A percentile compares a stretch with the other conserved stretches of the same genome.
Evolutionary conservation across 139 green algal species (phyloP).

Genomic region (Volvox reticuliferus): DNA sequence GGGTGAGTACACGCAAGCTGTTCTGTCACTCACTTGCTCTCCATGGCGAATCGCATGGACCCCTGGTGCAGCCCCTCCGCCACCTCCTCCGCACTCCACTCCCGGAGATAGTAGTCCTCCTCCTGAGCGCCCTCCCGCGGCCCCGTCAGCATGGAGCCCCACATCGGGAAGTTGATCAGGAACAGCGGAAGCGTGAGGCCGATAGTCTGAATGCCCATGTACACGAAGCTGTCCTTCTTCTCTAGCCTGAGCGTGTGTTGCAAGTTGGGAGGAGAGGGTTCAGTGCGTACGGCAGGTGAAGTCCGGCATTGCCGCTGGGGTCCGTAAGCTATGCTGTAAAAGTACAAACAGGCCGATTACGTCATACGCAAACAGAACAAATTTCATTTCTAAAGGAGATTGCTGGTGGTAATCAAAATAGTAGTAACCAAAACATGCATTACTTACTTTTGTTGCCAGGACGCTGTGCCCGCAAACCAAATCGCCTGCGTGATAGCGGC

Average conservation of each 20-base stretch:
- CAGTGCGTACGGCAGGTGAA: no score
- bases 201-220: constrained; percentile 92
- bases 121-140: constrained; percentile 78
- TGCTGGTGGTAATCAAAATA: no score
- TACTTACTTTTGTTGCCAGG: constrained; percentile 37
- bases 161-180: constrained; percentile 95
- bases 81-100: constrained; percentile 70
- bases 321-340: no score
- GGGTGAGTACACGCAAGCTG: no score
- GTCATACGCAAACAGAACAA: no score
- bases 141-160: constrained; percentile 89
- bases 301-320: no score
- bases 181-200: constrained; percentile 74
- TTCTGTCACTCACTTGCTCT: constrained; percentile 53
- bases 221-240: constrained; percentile 81
- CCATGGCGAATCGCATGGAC: constrained; percentile 73
- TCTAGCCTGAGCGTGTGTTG: constrained; percentile 53
- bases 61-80: constrained; percentile 64
- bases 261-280: neutral
- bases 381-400: no score
- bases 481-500: constrained; percentile 88
- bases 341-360: no score
- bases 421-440: neutral
- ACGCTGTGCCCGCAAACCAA: constrained; percentile 81
- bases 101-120: constrained; percentile 90